These are phyloP conservation scores for Acmispon strigosus DNA, from an alignment of 306 rosid genomes.

Conservation along the genomic window DNA sequence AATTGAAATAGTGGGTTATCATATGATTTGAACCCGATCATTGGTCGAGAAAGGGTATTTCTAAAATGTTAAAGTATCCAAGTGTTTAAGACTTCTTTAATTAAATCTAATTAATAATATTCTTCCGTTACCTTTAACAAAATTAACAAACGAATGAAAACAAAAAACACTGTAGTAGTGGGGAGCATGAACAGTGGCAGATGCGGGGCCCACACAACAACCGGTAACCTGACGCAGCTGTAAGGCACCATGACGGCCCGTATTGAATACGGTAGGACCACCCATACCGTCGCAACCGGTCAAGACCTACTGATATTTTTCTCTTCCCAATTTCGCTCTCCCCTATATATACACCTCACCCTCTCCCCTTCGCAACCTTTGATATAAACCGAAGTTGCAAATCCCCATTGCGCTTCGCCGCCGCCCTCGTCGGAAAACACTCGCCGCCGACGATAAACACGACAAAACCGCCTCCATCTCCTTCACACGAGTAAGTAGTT, in stretches of 20 bases:
- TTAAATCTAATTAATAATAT: too few relatives aligned
- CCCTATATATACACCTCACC: slow-evolving; percentile 12
- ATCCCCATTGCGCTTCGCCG: slow-evolving; percentile 12
- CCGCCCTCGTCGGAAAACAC: neutral
- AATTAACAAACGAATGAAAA: too few relatives aligned
- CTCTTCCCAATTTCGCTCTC: neutral
- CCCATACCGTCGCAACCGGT: slow-evolving; percentile 19
- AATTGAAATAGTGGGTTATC: too few relatives aligned
- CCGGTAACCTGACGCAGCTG: slow-evolving; percentile 16
- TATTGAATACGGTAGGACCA: neutral
- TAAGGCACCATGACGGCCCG: slow-evolving; percentile 5
- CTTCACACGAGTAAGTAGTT: slow-evolving; percentile 1
- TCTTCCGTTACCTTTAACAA: too few relatives aligned
- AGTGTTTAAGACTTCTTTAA: too few relatives aligned
- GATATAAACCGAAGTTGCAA: slow-evolving; percentile 16
- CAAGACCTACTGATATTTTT: slow-evolving; percentile 11
- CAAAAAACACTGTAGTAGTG: too few relatives aligned
- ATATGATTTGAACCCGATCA: too few relatives aligned
- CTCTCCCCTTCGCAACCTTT: neutral
- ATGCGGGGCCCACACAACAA: neutral
- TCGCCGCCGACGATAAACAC: neutral
- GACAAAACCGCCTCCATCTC: neutral
- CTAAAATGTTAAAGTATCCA: too few relatives aligned
- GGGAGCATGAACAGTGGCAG: too few relatives aligned
- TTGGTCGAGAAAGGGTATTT: too few relatives aligned